Percentiles rank a stretch among this genome's conserved stretches.
Conservation (phyloP, 306 rosid genomes). For the Malus domestica region DNA sequence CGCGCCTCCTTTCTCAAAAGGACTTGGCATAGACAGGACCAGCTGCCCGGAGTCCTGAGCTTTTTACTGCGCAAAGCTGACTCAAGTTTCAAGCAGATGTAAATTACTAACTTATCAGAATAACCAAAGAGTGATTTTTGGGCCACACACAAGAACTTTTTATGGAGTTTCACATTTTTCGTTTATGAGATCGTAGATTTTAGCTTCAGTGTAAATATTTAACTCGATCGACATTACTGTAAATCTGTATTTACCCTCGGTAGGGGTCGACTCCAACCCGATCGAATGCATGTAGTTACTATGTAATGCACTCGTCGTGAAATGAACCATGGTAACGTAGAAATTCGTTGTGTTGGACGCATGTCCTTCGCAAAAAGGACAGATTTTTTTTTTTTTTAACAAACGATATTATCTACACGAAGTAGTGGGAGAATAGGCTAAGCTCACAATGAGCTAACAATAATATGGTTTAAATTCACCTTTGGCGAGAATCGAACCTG, state of each 20-base stretch:
- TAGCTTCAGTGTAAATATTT: neutral
- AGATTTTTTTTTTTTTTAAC: no score
- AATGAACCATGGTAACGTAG: no score
- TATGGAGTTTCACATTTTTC: neutral
- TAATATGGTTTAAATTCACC: fast-evolving
- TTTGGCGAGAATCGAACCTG: fast-evolving
- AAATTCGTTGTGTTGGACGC: no score
- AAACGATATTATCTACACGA: fast-evolving
- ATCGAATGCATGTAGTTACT: no score
- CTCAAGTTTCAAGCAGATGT: neutral
- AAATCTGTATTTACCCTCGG: neutral
- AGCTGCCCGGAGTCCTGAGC: neutral
- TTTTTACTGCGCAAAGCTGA: neutral
- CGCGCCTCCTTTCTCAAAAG: neutral
- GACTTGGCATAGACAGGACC: neutral
- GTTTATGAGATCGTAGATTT: neutral
- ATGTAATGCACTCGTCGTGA: no score
- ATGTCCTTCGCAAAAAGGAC: no score
- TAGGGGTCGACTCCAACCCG: no score
- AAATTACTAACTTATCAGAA: neutral
- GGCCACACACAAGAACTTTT: neutral
- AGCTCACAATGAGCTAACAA: fast-evolving
- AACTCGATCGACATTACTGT: neutral
- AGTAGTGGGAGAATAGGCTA: no score
- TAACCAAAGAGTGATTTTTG: neutral